Evolutionary conservation across 129 eudicot species (phyloP).

Genomic region (Helichrysum umbraculigerum): DNA sequence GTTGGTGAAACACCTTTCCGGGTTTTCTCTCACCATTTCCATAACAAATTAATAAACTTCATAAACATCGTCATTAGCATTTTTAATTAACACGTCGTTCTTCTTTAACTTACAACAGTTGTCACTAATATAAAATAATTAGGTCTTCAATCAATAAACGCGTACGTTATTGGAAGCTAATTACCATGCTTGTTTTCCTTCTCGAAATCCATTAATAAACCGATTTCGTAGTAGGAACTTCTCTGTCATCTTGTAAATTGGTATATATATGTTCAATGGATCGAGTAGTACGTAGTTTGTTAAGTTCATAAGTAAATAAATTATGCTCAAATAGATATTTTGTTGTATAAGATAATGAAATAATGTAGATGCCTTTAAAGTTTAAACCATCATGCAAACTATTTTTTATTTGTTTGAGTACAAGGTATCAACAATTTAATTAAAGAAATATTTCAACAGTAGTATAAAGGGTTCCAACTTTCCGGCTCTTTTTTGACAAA

Average conservation of each 20-base stretch:
- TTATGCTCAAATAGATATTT: no score
- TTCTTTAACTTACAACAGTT: background rate
- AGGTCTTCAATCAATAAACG: background rate
- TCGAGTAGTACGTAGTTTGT: background rate
- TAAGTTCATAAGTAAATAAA: background rate
- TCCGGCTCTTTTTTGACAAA: slow-evolving; percentile 5
- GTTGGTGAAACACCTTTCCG: background rate
- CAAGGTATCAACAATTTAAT: background rate
- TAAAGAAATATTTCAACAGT: background rate
- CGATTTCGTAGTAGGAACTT: no score
- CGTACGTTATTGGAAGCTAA: background rate
- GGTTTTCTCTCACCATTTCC: background rate
- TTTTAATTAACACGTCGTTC: background rate
- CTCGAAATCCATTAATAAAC: background rate
- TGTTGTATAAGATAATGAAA: background rate
- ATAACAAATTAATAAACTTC: background rate
- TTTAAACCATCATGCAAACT: background rate
- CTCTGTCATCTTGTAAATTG: background rate
- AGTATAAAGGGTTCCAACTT: slow-evolving; percentile 23
- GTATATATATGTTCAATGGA: background rate
- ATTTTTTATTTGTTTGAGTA: background rate
- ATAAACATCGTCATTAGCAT: background rate
- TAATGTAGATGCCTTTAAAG: background rate
- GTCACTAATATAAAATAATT: background rate
- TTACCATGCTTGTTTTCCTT: background rate